Evolutionary conservation across 1,284 basidiomycete species (phyloP).

Genomic region (Pseudozyma hubeiensis): DNA sequence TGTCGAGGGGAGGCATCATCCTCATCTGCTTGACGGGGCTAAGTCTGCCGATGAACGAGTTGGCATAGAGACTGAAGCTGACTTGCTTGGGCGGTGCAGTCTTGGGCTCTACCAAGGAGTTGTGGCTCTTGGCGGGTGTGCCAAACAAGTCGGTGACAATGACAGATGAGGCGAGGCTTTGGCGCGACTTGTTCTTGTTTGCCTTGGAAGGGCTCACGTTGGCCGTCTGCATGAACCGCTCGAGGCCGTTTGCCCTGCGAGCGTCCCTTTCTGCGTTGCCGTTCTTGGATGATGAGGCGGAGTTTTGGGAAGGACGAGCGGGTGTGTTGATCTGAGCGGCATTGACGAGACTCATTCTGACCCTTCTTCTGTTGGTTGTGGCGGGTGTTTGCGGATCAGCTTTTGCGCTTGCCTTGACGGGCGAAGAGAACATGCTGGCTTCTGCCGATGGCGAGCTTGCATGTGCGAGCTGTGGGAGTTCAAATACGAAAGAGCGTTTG

Average conservation of each 20-base stretch:
- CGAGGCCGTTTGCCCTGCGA: conserved; percentile 32
- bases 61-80: conserved; percentile 40
- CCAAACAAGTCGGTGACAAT: conserved; percentile 22
- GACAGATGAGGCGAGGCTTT: conserved; percentile 35
- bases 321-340: conserved; percentile 48
- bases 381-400: conserved; percentile 21
- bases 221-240: conserved; percentile 43
- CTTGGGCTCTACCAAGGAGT: conserved; percentile 16
- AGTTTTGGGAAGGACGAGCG: conserved; percentile 16
- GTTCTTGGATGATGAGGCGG: conserved; percentile 13
- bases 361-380: conserved; percentile 10
- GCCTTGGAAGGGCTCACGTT: conserved; percentile 31
- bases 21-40: conserved; percentile 53
- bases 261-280: conserved; percentile 21
- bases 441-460: not conserved
- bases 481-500: conserved; percentile 35
- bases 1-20: conserved; percentile 44
- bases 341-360: conserved; percentile 52
- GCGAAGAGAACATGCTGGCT: conserved; percentile 16
- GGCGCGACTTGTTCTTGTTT: conserved; percentile 17
- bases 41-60: conserved; percentile 23
- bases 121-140: conserved; percentile 35
- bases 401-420: conserved; percentile 13
- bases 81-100: conserved; percentile 51
- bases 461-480: conserved; percentile 11